A percentile compares a stretch with the other conserved stretches of the same genome.
phyloP scores from a whole-genome alignment of 176 grass and related monocot species.

The Triticum turgidum region DNA sequence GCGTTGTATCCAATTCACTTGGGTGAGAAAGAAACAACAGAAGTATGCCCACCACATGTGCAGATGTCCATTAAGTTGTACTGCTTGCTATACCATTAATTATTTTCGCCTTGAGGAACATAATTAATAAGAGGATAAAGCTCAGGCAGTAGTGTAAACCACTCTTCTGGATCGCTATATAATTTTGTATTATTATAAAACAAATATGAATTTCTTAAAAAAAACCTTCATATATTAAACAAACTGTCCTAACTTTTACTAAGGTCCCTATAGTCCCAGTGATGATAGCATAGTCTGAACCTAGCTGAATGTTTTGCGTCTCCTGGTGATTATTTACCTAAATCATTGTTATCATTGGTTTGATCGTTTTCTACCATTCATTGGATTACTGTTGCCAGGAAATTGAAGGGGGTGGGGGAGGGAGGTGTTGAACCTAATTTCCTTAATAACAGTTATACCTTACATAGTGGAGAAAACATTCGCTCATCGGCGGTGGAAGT shows the following conservation, averaged over 20 bases:
- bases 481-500: too few relatives aligned
- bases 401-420: too few relatives aligned
- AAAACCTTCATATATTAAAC: background rate
- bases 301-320: background rate
- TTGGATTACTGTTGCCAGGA: too few relatives aligned
- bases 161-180: background rate
- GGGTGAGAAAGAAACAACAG: background rate
- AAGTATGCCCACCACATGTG: background rate
- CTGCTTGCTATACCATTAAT: background rate
- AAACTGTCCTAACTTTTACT: background rate
- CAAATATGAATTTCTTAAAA: background rate
- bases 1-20: background rate
- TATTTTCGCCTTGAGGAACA: background rate
- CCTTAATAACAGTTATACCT: too few relatives aligned
- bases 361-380: too few relatives aligned
- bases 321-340: too few relatives aligned
- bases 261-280: background rate
- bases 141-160: background rate
- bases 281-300: background rate
- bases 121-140: background rate
- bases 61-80: background rate
- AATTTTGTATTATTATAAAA: background rate
- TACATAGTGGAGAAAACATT: too few relatives aligned
- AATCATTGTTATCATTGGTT: too few relatives aligned
- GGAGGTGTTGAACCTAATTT: too few relatives aligned